phyloP scores from a whole-genome alignment of 75 land plant genomes.

The Sequoiadendron giganteum region DNA sequence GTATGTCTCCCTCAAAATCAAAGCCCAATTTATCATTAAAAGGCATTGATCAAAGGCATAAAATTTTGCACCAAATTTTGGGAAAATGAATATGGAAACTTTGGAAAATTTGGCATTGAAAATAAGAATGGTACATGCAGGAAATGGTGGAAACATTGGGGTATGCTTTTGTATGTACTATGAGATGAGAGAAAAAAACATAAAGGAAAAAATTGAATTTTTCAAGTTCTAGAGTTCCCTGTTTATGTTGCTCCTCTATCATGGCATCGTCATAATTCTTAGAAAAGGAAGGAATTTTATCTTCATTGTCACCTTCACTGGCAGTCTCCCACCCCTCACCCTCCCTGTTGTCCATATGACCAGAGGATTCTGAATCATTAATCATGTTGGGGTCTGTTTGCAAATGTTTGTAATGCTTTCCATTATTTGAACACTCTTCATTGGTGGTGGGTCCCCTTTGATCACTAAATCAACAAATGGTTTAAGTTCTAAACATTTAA shows the following conservation, averaged over 20 bases:
- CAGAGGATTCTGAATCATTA: neutral
- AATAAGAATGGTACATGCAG: neutral
- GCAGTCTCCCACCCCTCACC: slow-evolving; percentile 56
- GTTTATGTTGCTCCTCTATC: slow-evolving; percentile 37
- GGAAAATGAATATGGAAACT: neutral
- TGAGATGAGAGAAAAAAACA: neutral
- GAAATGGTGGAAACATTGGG: neutral
- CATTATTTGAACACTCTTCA: neutral
- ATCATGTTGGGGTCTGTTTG: neutral
- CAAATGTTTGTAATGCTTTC: no score
- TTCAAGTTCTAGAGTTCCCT: neutral
- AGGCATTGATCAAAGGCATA: neutral
- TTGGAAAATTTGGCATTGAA: neutral
- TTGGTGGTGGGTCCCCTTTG: neutral
- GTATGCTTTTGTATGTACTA: neutral
- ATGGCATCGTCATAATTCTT: slow-evolving; percentile 29
- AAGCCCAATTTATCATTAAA: neutral
- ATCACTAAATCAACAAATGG: no score
- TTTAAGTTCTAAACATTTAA: no score
- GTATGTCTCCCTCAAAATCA: neutral
- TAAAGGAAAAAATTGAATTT: no score
- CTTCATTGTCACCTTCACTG: slow-evolving; percentile 39
- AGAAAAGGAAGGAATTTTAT: neutral
- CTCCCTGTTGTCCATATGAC: slow-evolving; percentile 11
- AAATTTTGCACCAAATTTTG: neutral